A percentile compares a stretch with the other conserved stretches of the same genome.
Evolutionary conservation across 1,284 basidiomycete genomes (phyloP).

Genomic region (Ganoderma sp.): DNA sequence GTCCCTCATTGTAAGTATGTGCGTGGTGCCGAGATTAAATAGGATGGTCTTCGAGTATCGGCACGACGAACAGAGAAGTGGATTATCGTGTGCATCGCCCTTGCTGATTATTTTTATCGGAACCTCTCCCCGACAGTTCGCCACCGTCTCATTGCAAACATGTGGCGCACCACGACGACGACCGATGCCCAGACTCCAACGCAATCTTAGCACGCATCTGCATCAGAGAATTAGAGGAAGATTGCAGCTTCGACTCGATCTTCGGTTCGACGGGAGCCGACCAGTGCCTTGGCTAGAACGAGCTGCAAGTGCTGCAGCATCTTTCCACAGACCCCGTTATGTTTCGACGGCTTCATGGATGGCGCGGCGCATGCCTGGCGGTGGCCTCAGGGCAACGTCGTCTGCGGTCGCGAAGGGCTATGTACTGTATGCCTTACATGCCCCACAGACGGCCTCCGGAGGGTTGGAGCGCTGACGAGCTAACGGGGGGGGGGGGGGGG

Average conservation of each 20-base stretch:
- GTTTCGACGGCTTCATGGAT: conserved; percentile 47
- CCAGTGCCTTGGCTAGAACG: conserved; percentile 40
- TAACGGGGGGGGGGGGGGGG: not conserved
- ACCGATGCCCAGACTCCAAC: not conserved
- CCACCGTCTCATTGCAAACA: not conserved
- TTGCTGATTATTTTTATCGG: too few species aligned
- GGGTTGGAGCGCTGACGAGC: conserved; percentile 23
- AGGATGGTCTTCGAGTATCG: too few species aligned
- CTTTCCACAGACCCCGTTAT: conserved; percentile 36
- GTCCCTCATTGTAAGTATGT: too few species aligned
- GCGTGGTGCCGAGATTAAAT: too few species aligned
- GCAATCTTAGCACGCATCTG: conserved; percentile 40
- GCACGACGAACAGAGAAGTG: too few species aligned
- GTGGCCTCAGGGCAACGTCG: conserved; percentile 42
- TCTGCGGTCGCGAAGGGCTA: conserved; percentile 34
- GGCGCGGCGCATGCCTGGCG: conserved; percentile 26
- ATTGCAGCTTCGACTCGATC: conserved; percentile 48
- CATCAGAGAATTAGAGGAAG: conserved; percentile 47
- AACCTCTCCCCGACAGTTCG: too few species aligned
- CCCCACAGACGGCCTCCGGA: conserved; percentile 43
- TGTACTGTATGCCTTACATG: conserved; percentile 38
- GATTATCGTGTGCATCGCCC: too few species aligned
- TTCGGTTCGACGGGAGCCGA: conserved; percentile 36
- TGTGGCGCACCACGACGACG: not conserved
- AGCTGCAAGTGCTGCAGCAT: conserved; percentile 40